Evolutionary conservation across 2,329 filamentous ascomycete genomes (phyloP), one percentile per base, ranked within the genome.

Genomic region (Trichoderma citrinoviride): DNA sequence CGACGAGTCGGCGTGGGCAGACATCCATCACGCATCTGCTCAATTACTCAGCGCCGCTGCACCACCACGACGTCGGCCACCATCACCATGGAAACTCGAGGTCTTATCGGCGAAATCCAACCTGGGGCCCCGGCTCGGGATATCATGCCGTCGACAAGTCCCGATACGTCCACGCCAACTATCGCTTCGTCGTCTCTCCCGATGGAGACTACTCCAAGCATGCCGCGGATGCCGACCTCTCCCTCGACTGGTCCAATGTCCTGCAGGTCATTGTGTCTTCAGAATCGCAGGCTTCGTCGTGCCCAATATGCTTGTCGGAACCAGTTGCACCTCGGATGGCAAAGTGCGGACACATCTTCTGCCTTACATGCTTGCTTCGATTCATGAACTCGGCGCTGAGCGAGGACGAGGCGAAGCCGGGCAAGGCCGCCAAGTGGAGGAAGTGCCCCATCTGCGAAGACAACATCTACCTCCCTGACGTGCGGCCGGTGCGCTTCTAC

Each of bases 361-460:
- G 95, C 74, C 81, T 98, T 40, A 89, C 95, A 6, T 99, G 95
- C 74, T 79, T 98, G 67, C 92, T 98, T 68, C 90, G 95, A 56
- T 99, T 96, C 75, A 97, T 99, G 92, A 91, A 96, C 71, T 91
- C 93, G 7, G 87, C 85, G 14, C 86, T 88, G 3, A 86, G 84
- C 25, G 89, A 90, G 64, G 89, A 91, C n/a, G 89, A 90, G 40
- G 78, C 79, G 8, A 84, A 83, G 65, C 80, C 85, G 10, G 88
- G 89, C 67, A 93, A 89, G 78, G 89, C 86, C 71, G 82, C 90
- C 33, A 84, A 90, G 62, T 97, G 92, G 86, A 96, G 96, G 80
- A 97, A 96, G 75, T 99, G 95, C 71, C 94, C 95, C 33, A 93
- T 99, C 40, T 99, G 95, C 76, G 95, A 92, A 80, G 95, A 99